phyloP scores from a whole-genome alignment of 371 early-diverging fungal species.

The Lichtheimia ramosa region DNA sequence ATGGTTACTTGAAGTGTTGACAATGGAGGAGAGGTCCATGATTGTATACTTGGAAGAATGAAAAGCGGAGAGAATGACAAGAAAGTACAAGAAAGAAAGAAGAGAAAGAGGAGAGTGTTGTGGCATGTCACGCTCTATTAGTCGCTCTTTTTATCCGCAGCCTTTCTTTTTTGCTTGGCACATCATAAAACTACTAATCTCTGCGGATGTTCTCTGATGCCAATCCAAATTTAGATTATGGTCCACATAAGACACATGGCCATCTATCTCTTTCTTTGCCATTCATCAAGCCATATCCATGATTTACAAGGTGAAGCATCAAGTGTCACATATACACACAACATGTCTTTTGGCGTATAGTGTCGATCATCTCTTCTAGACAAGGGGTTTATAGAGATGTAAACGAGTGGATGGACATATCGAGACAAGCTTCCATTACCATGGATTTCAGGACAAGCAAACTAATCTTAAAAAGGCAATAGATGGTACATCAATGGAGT shows the following conservation, averaged over 20 bases:
- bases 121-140: neutral
- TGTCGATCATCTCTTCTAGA: too few relatives aligned
- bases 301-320: too few relatives aligned
- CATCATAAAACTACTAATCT: neutral
- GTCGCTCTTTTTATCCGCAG: neutral
- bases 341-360: too few relatives aligned
- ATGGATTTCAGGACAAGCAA: neutral
- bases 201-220: neutral
- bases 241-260: neutral
- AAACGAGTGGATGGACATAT: neutral
- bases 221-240: slow-evolving; percentile 1
- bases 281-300: too few relatives aligned
- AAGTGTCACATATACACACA: too few relatives aligned
- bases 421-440: slow-evolving; percentile 4
- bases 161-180: slow-evolving; percentile 2
- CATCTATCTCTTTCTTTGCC: too few relatives aligned
- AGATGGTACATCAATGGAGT: neutral
- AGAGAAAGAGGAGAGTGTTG: neutral
- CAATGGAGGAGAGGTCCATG: slow-evolving; percentile 1
- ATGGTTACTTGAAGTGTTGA: neutral
- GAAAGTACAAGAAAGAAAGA: neutral
- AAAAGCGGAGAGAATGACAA: neutral
- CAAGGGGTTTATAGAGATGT: too few relatives aligned
- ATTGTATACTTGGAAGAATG: neutral
- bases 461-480: neutral